Base-by-base conservation (phyloP, 768 basidiomycete genomes). In the Termitomyces sp. region DNA sequence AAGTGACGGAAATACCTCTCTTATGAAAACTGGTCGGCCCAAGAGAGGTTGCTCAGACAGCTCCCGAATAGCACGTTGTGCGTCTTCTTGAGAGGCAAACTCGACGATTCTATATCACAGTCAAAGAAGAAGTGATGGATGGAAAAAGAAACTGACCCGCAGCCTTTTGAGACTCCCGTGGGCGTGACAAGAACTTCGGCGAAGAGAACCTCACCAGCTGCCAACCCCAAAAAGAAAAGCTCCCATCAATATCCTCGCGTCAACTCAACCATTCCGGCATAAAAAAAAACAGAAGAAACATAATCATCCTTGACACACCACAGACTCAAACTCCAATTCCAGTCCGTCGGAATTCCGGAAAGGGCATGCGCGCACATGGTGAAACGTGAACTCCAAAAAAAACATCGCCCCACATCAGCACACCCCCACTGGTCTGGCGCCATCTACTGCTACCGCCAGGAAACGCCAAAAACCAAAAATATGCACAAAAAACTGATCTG, bases 141-240 rank as follows among this genome's bases (percentile, higher is more conserved):
- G 37, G 42, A 60, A 39, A 49, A 16, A 53, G 44, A 44, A 7
- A 83, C 95, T 76, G 68, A 98, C 97, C 96, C 96, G 87, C 96
- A 99, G 72, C 96, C 96, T 74, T 99, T 99, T 27, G 95, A 98
- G 56, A 96, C 85, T 33, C 96, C 96, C 22, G 91, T 95, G 16
- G 96, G 96, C 6, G 97, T 97, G 66, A 95, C 81, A 69, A 99
- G 86, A 67, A 99, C 94, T 87, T 99, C 96, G 84, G 96, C 92
- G 86, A 99, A 99, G 75, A 96, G 88, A 72, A 98, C 95, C 82
- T 95, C 95, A 83, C 96, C 96, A 87, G 93, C 96, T 96, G 88
- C 85, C 83, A 82, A 86, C 79, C 87, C 86, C 85, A 81, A 87
- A 87, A 83, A 86, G 81, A 84, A 90, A 88, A 91, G 83, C 87